phyloP scores from a whole-genome alignment of 139 green algal species.

The Chlamydomonas urium region DNA sequence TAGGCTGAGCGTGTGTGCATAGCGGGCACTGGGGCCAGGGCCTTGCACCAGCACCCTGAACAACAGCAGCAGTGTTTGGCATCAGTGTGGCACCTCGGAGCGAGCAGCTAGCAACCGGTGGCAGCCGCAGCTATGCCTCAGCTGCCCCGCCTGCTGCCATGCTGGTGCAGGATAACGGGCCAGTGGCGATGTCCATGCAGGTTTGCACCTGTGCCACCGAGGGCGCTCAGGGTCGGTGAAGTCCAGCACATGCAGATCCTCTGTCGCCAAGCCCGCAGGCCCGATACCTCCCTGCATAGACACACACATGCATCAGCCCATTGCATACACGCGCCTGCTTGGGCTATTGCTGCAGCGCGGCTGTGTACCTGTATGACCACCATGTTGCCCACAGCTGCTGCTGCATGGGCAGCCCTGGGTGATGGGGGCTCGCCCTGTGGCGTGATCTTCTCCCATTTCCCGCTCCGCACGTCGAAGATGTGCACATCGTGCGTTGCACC shows the following conservation, averaged over 20 bases:
- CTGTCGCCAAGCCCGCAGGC: conserved; percentile 85
- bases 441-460: conserved; percentile 78
- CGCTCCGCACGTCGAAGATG: conserved; percentile 82
- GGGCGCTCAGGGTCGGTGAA: conserved; percentile 87
- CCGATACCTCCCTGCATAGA: conserved; percentile 86
- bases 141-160: too few species aligned
- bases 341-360: too few species aligned
- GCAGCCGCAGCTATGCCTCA: too few species aligned
- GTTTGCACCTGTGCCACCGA: conserved; percentile 89
- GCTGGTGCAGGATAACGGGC: too few species aligned
- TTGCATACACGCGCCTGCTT: conserved; percentile 11
- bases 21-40: conserved; percentile 84
- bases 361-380: conserved; percentile 26
- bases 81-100: too few species aligned
- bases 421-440: conserved; percentile 84
- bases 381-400: conserved; percentile 94
- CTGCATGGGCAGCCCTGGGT: conserved; percentile 90
- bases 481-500: conserved; percentile 93
- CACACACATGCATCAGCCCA: background rate
- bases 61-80: too few species aligned
- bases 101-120: too few species aligned
- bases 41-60: conserved; percentile 95
- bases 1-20: conserved; percentile 93
- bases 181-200: too few species aligned
- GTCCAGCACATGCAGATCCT: conserved; percentile 98